These are phyloP conservation scores for Teratosphaeria viscida DNA, from an alignment of 2,329 filamentous ascomycete species.

Conservation along the genomic window DNA sequence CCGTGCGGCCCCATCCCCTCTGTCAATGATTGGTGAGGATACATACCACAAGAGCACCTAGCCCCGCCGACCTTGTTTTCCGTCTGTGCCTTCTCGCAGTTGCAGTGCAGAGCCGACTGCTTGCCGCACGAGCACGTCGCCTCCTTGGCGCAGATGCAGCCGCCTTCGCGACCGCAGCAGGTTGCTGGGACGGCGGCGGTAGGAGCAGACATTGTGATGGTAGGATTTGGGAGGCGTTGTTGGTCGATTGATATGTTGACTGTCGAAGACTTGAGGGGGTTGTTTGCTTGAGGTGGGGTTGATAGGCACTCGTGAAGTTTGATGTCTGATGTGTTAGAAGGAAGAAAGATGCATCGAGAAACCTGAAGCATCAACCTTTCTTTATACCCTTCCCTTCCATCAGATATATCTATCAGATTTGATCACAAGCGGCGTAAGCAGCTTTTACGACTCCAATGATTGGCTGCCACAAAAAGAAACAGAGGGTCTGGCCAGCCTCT, in stretches of 20 bases:
- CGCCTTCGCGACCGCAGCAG: constrained; percentile 49
- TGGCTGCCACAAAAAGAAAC: not conserved
- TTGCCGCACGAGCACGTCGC: constrained; percentile 65
- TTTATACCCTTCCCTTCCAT: not conserved
- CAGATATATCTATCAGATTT: constrained; percentile 6
- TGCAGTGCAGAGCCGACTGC: constrained; percentile 76
- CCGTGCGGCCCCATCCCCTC: not conserved
- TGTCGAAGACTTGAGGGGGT: not conserved
- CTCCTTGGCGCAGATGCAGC: constrained; percentile 39
- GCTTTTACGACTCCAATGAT: not conserved
- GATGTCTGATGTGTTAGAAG: not conserved
- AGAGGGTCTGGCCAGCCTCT: not conserved
- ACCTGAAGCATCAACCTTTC: not conserved
- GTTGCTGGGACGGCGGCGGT: constrained; percentile 36
- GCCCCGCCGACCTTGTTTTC: constrained; percentile 68
- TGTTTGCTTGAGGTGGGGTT: not conserved
- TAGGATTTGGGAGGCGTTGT: not conserved
- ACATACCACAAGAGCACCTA: constrained; percentile 69
- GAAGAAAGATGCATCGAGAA: not conserved
- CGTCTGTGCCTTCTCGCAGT: constrained; percentile 60
- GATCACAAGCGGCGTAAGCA: constrained; percentile 1
- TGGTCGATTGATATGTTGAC: not conserved
- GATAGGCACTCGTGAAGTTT: too few species aligned
- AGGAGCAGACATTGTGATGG: constrained; percentile 28
- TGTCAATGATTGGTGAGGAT: not conserved